These are phyloP conservation scores for Rosa hybrid DNA, from an alignment of 331 rosid genomes.

Conservation along the genomic window DNA sequence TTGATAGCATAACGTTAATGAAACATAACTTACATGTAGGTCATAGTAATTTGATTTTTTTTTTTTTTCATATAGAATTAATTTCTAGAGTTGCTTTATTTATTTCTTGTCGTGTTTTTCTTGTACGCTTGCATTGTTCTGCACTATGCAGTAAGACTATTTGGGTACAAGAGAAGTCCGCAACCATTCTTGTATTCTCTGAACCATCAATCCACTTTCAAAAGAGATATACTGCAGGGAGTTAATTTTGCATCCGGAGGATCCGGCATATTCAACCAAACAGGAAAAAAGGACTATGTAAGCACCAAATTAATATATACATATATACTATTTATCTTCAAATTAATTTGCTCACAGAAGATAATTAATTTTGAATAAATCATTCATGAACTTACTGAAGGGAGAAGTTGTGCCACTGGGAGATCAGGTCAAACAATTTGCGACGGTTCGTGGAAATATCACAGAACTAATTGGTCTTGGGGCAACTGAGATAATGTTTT, in stretches of 20 bases:
- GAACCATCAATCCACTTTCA: constrained; percentile 7
- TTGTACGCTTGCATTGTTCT: constrained; percentile 31
- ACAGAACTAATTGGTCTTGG: constrained; percentile 23
- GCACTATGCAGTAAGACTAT: constrained; percentile 12
- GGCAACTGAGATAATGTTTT: constrained; percentile 7
- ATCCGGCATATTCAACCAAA: constrained; percentile 39
- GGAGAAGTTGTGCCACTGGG: constrained; percentile 29
- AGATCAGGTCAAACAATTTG: constrained; percentile 48
- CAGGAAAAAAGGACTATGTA: constrained; percentile 35
- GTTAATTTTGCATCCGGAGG: constrained; percentile 54
- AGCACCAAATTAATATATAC: constrained; percentile 4
- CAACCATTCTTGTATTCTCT: constrained; percentile 37
- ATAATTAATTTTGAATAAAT: background rate
- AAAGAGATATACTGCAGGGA: constrained; percentile 32
- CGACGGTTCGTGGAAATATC: constrained; percentile 25
- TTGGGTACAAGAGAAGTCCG: constrained; percentile 47
- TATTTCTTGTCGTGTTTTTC: background rate
- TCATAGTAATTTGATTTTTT: too few relatives aligned
- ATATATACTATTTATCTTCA: background rate
- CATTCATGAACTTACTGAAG: constrained; percentile 26
- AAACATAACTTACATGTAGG: too few relatives aligned
- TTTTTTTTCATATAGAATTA: constrained; percentile 8
- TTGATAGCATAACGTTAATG: too few relatives aligned
- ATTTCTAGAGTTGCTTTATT: background rate
- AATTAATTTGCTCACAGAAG: background rate